Evolutionary conservation across 129 eudicot genomes (phyloP).

Genomic region (Apium graveolens): DNA sequence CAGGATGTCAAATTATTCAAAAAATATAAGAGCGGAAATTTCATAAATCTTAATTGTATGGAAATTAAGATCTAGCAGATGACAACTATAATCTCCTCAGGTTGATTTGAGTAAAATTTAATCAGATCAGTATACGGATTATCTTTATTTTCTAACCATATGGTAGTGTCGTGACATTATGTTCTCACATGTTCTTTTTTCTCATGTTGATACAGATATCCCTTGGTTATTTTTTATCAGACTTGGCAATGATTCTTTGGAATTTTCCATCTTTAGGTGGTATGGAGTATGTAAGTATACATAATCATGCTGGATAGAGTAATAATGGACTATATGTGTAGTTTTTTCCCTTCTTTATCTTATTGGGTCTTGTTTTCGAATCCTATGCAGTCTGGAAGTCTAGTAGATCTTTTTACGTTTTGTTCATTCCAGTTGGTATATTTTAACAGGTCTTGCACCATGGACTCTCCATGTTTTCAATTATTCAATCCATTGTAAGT

Average conservation of each 20-base stretch:
- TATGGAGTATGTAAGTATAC: conserved; percentile 64
- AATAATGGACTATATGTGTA: background rate
- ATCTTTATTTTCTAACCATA: background rate
- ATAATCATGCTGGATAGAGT: background rate
- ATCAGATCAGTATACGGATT: background rate
- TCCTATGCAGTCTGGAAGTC: background rate
- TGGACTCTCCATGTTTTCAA: conserved; percentile 64
- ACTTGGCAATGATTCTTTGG: conserved; percentile 73
- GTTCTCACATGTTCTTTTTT: background rate
- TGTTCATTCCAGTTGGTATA: conserved; percentile 1
- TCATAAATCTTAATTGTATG: background rate
- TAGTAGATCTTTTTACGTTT: background rate
- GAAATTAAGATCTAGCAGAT: background rate
- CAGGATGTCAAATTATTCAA: background rate
- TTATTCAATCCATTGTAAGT: conserved; percentile 53
- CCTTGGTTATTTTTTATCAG: conserved; percentile 71
- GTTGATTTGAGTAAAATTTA: background rate
- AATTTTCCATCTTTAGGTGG: conserved; percentile 76
- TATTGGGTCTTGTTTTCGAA: background rate
- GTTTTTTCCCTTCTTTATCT: background rate
- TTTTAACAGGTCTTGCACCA: conserved; percentile 60
- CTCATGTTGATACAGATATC: conserved; percentile 48
- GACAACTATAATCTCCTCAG: background rate
- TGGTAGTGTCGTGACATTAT: background rate
- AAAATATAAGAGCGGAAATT: background rate